Evolutionary conservation across 495 filamentous ascomycete genomes (phyloP).

Genomic region (Neurospora discreta): DNA sequence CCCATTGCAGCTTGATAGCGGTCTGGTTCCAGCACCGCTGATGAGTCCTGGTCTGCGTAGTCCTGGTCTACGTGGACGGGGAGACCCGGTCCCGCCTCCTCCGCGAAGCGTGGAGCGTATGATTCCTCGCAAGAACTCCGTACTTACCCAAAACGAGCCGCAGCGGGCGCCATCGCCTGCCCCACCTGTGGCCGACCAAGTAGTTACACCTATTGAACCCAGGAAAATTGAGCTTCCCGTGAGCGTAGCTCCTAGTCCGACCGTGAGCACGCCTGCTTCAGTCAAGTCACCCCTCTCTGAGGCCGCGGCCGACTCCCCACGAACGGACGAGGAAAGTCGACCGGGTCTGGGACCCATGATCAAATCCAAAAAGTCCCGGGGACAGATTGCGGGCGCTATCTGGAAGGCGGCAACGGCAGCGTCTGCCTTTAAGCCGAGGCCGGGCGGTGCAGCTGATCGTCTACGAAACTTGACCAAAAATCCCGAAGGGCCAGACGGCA

Average conservation of each 20-base stretch:
- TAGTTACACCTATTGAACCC: constrained; percentile 10
- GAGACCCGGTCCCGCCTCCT: constrained; percentile 33
- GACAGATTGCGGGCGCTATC: constrained; percentile 65
- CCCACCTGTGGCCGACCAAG: constrained; percentile 7
- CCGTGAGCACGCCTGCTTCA: constrained; percentile 12
- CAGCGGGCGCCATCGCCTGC: background rate
- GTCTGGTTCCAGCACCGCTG: constrained; percentile 42
- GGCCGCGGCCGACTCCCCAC: constrained; percentile 18
- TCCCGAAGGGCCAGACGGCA: constrained; percentile 65
- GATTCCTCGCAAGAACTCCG: constrained; percentile 27
- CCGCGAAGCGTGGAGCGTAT: constrained; percentile 33
- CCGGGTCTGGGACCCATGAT: constrained; percentile 88
- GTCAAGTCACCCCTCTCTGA: constrained; percentile 12
- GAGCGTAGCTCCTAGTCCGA: constrained; percentile 10
- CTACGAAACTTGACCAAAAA: constrained; percentile 44
- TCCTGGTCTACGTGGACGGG: constrained; percentile 24
- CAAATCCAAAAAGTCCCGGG: constrained; percentile 55
- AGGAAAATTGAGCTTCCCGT: constrained; percentile 3
- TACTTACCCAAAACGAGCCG: constrained; percentile 10
- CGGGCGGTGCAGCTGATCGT: constrained; percentile 70
- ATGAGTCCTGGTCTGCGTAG: constrained; percentile 39
- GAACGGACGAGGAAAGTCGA: constrained; percentile 41
- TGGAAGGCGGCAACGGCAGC: constrained; percentile 78
- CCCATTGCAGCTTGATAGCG: constrained; percentile 27
- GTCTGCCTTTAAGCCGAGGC: constrained; percentile 68